phyloP scores from a whole-genome alignment of 78 protist genomes.

The Planoprotostelium fungivorum region DNA sequence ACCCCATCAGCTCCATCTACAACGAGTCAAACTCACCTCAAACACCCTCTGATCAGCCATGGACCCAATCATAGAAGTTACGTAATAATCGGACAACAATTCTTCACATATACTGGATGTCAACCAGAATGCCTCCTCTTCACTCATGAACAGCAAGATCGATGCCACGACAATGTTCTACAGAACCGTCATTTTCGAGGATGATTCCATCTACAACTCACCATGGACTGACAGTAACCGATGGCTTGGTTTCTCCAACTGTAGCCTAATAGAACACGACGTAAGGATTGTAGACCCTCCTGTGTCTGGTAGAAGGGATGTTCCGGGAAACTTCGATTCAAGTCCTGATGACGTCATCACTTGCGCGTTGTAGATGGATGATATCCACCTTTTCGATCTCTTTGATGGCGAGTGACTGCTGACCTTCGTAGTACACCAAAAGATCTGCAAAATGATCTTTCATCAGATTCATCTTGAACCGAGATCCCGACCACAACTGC shows the following conservation, averaged over 20 bases:
- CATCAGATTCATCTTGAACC: neutral
- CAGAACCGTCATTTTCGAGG: neutral
- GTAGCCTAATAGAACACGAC: slow-evolving; percentile 48
- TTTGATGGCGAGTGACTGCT: neutral
- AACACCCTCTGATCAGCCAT: slow-evolving; percentile 58
- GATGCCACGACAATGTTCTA: slow-evolving; percentile 40
- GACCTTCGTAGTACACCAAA: neutral
- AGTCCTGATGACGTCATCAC: slow-evolving; percentile 17
- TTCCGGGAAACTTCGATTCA: slow-evolving; percentile 59
- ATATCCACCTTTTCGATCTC: slow-evolving; percentile 11
- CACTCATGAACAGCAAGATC: slow-evolving; percentile 20
- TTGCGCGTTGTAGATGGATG: slow-evolving; percentile 15
- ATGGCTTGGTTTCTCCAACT: slow-evolving; percentile 49
- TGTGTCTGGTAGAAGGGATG: slow-evolving; percentile 64
- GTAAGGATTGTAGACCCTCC: slow-evolving; percentile 46
- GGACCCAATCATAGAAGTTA: slow-evolving; percentile 51
- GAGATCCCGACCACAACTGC: neutral
- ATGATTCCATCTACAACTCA: neutral
- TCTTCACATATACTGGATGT: slow-evolving; percentile 32
- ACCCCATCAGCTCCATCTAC: neutral
- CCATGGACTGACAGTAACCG: slow-evolving; percentile 67
- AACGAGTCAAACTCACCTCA: slow-evolving; percentile 12
- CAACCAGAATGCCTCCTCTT: slow-evolving; percentile 60
- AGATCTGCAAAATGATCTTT: neutral
- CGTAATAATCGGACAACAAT: slow-evolving; percentile 45